Evolutionary conservation across 495 filamentous ascomycete genomes (phyloP), one percentile per base, ranked within the genome.

Genomic region (Aspergillus cristatus): DNA sequence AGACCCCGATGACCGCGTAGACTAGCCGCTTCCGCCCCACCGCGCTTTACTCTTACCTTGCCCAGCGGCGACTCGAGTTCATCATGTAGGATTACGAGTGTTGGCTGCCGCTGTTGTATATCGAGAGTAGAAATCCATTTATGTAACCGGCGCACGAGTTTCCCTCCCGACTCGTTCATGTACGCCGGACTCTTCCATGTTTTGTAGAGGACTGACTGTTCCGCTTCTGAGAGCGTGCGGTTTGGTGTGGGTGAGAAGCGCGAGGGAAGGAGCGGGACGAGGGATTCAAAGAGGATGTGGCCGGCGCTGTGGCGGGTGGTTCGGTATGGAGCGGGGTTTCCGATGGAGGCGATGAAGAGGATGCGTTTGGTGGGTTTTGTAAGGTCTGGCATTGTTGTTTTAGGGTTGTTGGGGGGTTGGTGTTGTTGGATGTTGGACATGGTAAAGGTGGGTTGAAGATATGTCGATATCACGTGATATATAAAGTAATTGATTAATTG

Each of bases 261-360:
- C 36, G 54, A 47, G 40, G 42, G 52, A 6, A 87, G 62, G 11
- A 47, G 45, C 10, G 53, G 63, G 14, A 54, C 60, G 6, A 84
- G 45, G 6, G 72, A 64, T 18, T 68, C 55, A 46, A 90, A 75
- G 14, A 84, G 72, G 35, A 72, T 61, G 62, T 93, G 84, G 36
- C 86, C 87, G 24, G 85, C 81, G 39, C 75, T 84, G 61, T 94
- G 87, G 10, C 82, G 79, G n/a, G 82, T 89, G 34, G 72, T 62
- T 37, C 64, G 67, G 57, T 86, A 83, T 18, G 70, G 62, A 12
- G 66, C 53, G 26, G 61, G 78, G 48, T 88, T 88, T 40, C 83
- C 83, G 41, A 88, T 72, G 18, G 81, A 84, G 62, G 76, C 80
- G 43, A 88, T 71, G 52, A 84, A 72, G 41, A 81, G 58, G 31